A percentile compares a stretch with the other conserved stretches of the same genome.
phyloP scores from a whole-genome alignment of 2,329 filamentous ascomycete genomes.

The Emericellopsis cladophorae region DNA sequence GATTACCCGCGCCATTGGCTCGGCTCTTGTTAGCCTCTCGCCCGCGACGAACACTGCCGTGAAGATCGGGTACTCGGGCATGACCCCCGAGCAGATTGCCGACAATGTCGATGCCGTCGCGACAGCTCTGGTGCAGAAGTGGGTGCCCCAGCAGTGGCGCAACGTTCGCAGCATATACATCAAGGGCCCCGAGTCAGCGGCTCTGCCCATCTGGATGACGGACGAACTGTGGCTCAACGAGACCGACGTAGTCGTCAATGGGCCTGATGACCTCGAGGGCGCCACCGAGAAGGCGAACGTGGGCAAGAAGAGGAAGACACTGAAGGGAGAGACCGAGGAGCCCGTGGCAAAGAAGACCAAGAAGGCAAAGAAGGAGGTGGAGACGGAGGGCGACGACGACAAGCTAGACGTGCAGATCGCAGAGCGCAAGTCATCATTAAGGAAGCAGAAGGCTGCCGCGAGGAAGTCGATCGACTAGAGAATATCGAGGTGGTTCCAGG shows the following conservation, averaged over 20 bases:
- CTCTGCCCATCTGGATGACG: conserved; percentile 88
- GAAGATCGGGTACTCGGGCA: conserved; percentile 63
- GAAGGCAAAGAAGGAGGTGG: conserved; percentile 17
- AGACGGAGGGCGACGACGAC: conserved; percentile 28
- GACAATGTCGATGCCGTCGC: conserved; percentile 71
- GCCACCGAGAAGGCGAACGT: conserved; percentile 38
- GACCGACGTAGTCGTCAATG: conserved; percentile 55
- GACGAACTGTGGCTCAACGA: conserved; percentile 83
- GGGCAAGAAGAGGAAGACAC: conserved; percentile 51
- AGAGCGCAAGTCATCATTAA: conserved; percentile 43
- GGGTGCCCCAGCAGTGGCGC: conserved; percentile 75
- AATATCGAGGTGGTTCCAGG: not conserved
- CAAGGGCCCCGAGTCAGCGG: conserved; percentile 79
- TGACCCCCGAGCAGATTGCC: conserved; percentile 61
- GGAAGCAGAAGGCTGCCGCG: conserved; percentile 45
- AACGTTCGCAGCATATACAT: conserved; percentile 77
- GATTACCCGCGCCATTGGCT: conserved; percentile 62
- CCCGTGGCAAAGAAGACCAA: conserved; percentile 24
- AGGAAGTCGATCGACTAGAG: conserved; percentile 25
- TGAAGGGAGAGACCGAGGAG: conserved; percentile 27
- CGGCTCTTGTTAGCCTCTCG: conserved; percentile 70
- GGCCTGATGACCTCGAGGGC: conserved; percentile 29
- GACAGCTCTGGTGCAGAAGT: conserved; percentile 59
- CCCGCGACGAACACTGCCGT: conserved; percentile 71
- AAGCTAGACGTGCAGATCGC: conserved; percentile 45